Percentiles rank a stretch among this genome's conserved stretches.
Evolutionary conservation across 2,329 filamentous ascomycete genomes (phyloP).

Genomic region (Penicillium sp.): DNA sequence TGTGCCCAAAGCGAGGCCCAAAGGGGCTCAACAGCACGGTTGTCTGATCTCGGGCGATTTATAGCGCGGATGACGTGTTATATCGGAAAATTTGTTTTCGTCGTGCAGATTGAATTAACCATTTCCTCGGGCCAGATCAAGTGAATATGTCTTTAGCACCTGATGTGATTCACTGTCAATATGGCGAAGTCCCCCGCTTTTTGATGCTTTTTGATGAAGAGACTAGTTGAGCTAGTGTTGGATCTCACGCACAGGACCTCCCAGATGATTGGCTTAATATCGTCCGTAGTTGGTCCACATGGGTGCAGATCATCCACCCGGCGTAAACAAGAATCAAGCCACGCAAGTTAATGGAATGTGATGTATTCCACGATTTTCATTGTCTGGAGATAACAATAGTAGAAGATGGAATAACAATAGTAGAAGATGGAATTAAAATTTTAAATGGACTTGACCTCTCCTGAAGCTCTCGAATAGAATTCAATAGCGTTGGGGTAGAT

Average conservation of each 20-base stretch:
- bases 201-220: not conserved
- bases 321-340: constrained; percentile 11
- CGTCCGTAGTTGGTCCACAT: constrained; percentile 4
- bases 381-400: not conserved
- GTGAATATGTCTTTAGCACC: not conserved
- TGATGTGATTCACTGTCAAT: not conserved
- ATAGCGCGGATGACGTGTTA: constrained; percentile 2
- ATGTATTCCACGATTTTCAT: not conserved
- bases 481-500: constrained; percentile 3
- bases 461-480: not conserved
- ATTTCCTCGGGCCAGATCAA: not conserved
- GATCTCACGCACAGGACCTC: not conserved
- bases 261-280: constrained; percentile 1
- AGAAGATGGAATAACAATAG: not conserved
- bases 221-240: not conserved
- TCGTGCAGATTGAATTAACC: not conserved
- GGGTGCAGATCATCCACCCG: constrained; percentile 6
- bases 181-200: not conserved
- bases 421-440: not conserved
- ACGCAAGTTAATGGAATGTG: constrained; percentile 1
- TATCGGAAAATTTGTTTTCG: not conserved
- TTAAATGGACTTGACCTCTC: not conserved
- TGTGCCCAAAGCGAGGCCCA: not conserved
- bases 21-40: not conserved
- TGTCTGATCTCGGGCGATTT: not conserved